Conservation (phyloP, 2,329 filamentous ascomycete species). For the Coniosporium uncinatum region DNA sequence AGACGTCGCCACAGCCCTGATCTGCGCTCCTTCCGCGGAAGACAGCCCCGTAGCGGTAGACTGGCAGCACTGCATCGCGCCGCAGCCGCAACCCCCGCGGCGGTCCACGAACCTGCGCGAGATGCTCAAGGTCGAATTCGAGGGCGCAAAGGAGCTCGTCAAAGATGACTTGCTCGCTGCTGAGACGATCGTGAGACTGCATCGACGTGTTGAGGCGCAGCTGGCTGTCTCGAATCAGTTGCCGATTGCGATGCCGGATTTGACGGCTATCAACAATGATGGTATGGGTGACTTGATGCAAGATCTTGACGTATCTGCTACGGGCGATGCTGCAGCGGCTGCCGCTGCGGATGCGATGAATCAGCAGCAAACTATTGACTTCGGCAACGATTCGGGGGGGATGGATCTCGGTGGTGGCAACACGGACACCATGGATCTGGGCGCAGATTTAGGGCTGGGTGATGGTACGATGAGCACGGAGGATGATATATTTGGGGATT, state of each 20-base stretch:
- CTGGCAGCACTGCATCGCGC: constrained; percentile 21
- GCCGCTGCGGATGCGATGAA: constrained; percentile 11
- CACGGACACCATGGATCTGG: constrained; percentile 14
- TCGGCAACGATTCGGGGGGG: constrained; percentile 3
- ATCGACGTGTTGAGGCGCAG: constrained; percentile 54
- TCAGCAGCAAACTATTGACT: neutral
- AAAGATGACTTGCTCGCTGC: constrained; percentile 51
- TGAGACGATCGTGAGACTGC: constrained; percentile 56
- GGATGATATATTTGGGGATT: constrained; percentile 34
- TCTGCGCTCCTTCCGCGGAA: constrained; percentile 55
- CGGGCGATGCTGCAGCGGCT: constrained; percentile 16
- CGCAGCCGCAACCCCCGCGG: constrained; percentile 15
- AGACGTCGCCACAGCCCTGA: constrained; percentile 62
- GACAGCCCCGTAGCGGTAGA: constrained; percentile 25
- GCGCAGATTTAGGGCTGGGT: constrained; percentile 11
- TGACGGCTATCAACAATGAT: constrained; percentile 1
- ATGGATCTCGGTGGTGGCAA: constrained; percentile 12
- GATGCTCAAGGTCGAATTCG: constrained; percentile 51
- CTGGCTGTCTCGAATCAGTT: neutral
- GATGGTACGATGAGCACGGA: constrained; percentile 23
- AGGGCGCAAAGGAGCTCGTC: constrained; percentile 51
- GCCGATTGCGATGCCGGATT: neutral
- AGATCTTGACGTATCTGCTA: constrained; percentile 3
- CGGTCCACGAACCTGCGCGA: constrained; percentile 41
- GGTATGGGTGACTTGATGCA: constrained; percentile 1